phyloP scores from a whole-genome alignment of 1,284 basidiomycete species.

The Pascua guehoae region DNA sequence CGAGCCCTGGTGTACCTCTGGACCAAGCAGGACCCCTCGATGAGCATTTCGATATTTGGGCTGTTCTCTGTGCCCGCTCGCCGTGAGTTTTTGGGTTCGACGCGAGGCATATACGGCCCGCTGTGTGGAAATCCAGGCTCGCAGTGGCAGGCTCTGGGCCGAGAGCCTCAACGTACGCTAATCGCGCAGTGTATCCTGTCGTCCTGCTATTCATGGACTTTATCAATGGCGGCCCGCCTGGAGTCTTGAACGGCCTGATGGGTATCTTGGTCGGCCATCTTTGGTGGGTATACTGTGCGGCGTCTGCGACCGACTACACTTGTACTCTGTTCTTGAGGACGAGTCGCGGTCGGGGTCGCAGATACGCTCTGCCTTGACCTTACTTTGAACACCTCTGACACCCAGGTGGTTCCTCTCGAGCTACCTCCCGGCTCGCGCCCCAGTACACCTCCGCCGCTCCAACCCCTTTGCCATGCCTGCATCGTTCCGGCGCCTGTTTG shows the following conservation, averaged over 20 bases:
- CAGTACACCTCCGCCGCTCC: constrained; percentile 29
- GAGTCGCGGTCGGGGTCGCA: too few relatives aligned
- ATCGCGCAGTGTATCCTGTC: constrained; percentile 39
- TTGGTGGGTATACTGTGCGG: constrained; percentile 28
- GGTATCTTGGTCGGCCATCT: constrained; percentile 44
- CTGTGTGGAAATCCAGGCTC: too few relatives aligned
- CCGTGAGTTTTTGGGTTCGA: constrained; percentile 26
- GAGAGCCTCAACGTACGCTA: not conserved
- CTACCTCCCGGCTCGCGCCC: constrained; percentile 43
- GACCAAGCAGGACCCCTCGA: constrained; percentile 41
- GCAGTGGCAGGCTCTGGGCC: too few relatives aligned
- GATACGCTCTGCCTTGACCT: too few relatives aligned
- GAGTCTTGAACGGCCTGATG: constrained; percentile 35
- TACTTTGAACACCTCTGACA: not conserved
- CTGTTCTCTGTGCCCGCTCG: constrained; percentile 44
- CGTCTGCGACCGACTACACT: not conserved
- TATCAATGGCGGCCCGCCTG: constrained; percentile 33
- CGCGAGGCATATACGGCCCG: too few relatives aligned
- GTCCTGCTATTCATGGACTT: constrained; percentile 41
- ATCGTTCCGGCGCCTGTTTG: constrained; percentile 30
- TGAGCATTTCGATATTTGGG: constrained; percentile 46
- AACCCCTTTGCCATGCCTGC: constrained; percentile 37
- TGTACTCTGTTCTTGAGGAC: too few relatives aligned
- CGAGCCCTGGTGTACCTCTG: constrained; percentile 46
- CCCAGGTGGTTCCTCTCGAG: constrained; percentile 45